Conservation (phyloP, 441 rosid genomes). For the Aleurites moluccanus region DNA sequence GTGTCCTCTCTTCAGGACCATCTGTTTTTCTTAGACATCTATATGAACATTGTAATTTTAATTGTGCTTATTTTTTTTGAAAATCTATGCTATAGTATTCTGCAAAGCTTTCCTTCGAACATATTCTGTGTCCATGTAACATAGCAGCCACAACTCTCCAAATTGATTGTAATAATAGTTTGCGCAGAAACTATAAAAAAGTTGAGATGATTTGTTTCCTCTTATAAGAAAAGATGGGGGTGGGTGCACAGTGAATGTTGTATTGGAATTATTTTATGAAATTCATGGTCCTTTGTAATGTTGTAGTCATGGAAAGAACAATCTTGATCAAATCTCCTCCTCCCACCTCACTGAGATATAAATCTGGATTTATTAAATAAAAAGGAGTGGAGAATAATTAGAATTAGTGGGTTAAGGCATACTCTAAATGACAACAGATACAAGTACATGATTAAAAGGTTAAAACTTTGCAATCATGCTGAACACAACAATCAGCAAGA, state of each 20-base stretch:
- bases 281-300: not conserved
- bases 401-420: not conserved
- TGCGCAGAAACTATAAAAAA: not conserved
- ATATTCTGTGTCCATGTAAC: not conserved
- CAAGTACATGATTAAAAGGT: not conserved
- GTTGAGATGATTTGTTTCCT: not conserved
- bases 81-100: not conserved
- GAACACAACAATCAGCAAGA: not conserved
- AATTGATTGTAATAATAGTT: not conserved
- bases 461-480: conserved; percentile 2
- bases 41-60: not conserved
- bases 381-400: not conserved
- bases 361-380: not conserved
- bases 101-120: not conserved
- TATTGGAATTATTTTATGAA: not conserved
- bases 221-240: not conserved
- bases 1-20: not conserved
- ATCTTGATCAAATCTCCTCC: not conserved
- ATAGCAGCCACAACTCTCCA: not conserved
- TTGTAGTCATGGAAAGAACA: not conserved
- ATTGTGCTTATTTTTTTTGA: not conserved
- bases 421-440: not conserved
- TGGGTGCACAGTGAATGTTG: not conserved
- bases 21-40: not conserved
- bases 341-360: not conserved